These are phyloP conservation scores for Alternaria alternata DNA, from an alignment of 2,329 filamentous ascomycete genomes.

Conservation along the genomic window DNA sequence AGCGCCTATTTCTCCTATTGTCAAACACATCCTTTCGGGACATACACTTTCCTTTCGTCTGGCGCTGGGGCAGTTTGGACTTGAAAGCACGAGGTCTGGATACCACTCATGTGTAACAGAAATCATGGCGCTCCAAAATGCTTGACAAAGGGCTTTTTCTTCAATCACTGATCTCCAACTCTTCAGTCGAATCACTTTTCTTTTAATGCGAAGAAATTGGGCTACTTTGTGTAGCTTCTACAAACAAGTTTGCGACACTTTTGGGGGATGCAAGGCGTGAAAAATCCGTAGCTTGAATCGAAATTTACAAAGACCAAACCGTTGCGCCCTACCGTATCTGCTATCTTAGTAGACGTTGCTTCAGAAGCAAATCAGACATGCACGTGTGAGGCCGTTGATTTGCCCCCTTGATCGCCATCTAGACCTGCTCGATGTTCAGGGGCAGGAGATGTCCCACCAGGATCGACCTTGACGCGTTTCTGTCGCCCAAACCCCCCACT, in stretches of 20 bases:
- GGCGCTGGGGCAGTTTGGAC: conserved; percentile 25
- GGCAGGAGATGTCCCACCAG: background rate
- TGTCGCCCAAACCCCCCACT: background rate
- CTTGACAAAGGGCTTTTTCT: background rate
- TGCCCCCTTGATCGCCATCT: background rate
- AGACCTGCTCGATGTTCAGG: conserved; percentile 6
- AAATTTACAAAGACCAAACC: conserved; percentile 4
- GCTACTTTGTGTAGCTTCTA: conserved; percentile 10
- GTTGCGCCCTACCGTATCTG: background rate
- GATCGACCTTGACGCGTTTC: conserved; percentile 1
- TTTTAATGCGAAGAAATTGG: conserved; percentile 10
- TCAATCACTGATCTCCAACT: background rate
- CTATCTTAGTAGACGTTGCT: background rate
- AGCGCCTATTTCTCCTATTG: conserved; percentile 25
- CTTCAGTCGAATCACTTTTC: conserved; percentile 4
- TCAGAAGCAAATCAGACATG: background rate
- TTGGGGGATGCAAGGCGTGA: conserved; percentile 3
- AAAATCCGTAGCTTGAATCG: conserved; percentile 11
- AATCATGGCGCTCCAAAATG: conserved; percentile 14
- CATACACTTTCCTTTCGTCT: conserved; percentile 22
- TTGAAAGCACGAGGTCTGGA: conserved; percentile 31
- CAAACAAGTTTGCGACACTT: conserved; percentile 4
- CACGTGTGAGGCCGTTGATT: conserved; percentile 1
- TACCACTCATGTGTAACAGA: conserved; percentile 35
- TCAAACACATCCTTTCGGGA: conserved; percentile 22